Conservation (phyloP, 2,329 filamentous ascomycete species). For the Aspergillus clavatus region DNA sequence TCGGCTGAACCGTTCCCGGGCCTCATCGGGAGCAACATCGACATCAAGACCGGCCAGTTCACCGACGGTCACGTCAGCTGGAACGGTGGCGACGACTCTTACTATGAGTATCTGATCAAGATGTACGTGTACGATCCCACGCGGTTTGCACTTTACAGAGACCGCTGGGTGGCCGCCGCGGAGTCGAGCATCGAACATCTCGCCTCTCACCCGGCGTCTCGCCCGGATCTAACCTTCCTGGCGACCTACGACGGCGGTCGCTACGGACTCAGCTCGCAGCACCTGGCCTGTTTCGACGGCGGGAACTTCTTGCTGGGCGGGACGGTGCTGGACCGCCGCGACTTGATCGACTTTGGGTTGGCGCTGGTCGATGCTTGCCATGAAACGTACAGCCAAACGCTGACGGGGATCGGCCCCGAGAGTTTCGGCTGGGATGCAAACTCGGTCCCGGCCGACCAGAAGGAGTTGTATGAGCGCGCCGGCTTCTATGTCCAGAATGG, state of each 20-base stretch:
- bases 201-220: slow-evolving; percentile 60
- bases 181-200: slow-evolving; percentile 71
- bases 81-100: slow-evolving; percentile 72
- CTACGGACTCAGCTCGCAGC: slow-evolving; percentile 37
- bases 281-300: slow-evolving; percentile 74
- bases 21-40: slow-evolving; percentile 64
- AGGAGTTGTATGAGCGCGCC: slow-evolving; percentile 57
- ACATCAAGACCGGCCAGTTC: slow-evolving; percentile 63
- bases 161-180: slow-evolving; percentile 70
- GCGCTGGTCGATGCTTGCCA: slow-evolving; percentile 67
- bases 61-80: slow-evolving; percentile 65
- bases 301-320: slow-evolving; percentile 83
- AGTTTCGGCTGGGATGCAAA: slow-evolving; percentile 59
- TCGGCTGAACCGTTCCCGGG: slow-evolving; percentile 69
- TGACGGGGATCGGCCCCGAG: slow-evolving; percentile 74
- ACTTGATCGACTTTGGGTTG: slow-evolving; percentile 71
- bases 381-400: slow-evolving; percentile 64
- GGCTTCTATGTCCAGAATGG: slow-evolving; percentile 67
- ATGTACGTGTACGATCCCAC: slow-evolving; percentile 75
- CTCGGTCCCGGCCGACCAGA: slow-evolving; percentile 43
- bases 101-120: slow-evolving; percentile 88
- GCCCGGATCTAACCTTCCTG: slow-evolving; percentile 66
- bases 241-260: slow-evolving; percentile 34
- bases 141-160: slow-evolving; percentile 61
- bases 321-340: slow-evolving; percentile 58